These are phyloP conservation scores for Mentha longifolia DNA, from an alignment of 257 asterid species.

Conservation along the genomic window DNA sequence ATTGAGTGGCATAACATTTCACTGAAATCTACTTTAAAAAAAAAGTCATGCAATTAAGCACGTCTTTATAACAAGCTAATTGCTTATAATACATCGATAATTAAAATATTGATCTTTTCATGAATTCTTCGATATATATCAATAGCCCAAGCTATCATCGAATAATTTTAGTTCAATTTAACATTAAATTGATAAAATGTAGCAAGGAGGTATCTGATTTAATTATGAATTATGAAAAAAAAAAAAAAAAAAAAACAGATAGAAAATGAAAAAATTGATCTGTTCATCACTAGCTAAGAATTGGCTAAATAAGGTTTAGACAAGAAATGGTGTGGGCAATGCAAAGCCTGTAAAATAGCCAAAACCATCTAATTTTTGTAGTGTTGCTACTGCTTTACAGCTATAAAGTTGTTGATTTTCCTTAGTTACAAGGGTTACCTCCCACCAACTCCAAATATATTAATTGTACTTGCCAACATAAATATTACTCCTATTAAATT, in stretches of 20 bases:
- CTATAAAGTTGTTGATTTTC: constrained; percentile 42
- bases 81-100: no score
- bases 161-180: no score
- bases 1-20: no score
- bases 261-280: neutral
- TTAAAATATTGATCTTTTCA: no score
- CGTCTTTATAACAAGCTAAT: no score
- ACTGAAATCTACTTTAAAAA: no score
- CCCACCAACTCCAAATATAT: constrained; percentile 20
- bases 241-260: neutral
- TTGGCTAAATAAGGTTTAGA: constrained; percentile 33
- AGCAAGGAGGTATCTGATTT: neutral
- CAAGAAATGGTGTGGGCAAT: constrained; percentile 32
- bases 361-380: constrained; percentile 30
- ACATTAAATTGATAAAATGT: neutral
- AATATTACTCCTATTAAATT: constrained; percentile 1
- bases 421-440: constrained; percentile 21
- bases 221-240: neutral
- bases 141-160: no score
- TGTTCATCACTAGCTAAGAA: constrained; percentile 28
- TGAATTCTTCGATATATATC: no score
- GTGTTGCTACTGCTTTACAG: constrained; percentile 44
- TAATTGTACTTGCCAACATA: neutral
- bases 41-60: no score
- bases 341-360: constrained; percentile 29